Percentiles rank a stretch among this genome's conserved stretches.
These are phyloP conservation scores for Erythrophleum ivorense DNA, from an alignment of 331 rosid species.

Conservation along the genomic window DNA sequence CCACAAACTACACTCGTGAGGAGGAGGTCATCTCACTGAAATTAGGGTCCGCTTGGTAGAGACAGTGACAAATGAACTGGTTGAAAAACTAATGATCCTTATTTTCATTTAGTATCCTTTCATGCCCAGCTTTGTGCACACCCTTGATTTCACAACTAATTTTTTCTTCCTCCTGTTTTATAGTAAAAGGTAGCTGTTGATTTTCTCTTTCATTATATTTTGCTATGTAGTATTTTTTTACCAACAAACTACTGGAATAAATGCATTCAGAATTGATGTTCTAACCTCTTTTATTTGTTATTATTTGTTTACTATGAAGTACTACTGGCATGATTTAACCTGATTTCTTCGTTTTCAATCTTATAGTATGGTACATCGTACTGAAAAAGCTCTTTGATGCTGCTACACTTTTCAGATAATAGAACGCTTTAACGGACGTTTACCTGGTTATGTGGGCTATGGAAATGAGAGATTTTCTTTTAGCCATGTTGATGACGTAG, in stretches of 20 bases:
- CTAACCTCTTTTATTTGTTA: not conserved
- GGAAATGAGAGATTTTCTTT: slow-evolving; percentile 76
- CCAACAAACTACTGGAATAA: not conserved
- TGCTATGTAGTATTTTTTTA: not conserved
- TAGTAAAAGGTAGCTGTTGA: not conserved
- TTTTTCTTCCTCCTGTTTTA: not conserved
- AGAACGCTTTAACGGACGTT: slow-evolving; percentile 83
- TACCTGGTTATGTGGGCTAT: slow-evolving; percentile 83
- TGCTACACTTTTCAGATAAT: slow-evolving; percentile 53
- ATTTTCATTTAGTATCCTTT: not conserved
- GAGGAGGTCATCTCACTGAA: not conserved
- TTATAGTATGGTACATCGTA: not conserved
- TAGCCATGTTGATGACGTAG: slow-evolving; percentile 89
- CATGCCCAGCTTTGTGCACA: not conserved
- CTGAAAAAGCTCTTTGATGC: slow-evolving; percentile 7
- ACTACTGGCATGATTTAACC: not conserved
- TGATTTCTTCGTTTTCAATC: not conserved
- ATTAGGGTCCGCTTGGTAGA: not conserved
- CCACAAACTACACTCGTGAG: not conserved
- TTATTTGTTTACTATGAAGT: not conserved
- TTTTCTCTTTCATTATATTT: not conserved
- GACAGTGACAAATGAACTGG: slow-evolving; percentile 3
- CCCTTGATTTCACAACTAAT: not conserved
- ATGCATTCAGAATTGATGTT: slow-evolving; percentile 13
- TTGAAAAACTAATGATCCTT: not conserved